Evolutionary conservation across 2,329 filamentous ascomycete genomes (phyloP), one percentile per base, ranked within the genome.

Genomic region (Aspergillus puulaauensis): DNA sequence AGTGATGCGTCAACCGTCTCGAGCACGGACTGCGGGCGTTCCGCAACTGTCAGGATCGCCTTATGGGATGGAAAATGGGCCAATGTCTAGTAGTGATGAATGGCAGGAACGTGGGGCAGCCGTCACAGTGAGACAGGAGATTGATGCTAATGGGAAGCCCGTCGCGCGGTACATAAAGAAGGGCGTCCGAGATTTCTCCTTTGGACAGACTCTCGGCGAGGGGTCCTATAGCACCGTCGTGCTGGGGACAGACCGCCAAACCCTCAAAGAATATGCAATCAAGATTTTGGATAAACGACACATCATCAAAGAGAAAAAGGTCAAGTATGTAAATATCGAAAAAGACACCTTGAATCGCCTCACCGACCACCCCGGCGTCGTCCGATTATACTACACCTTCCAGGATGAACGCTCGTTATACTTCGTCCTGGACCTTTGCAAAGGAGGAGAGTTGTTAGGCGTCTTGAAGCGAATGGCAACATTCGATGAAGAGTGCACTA

Each of bases 271-370:
- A 74, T 98, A 98, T 71, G 95, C 95, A 24, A 93, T 99, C 77
- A 99, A 99, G 75, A 93, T 99, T 15, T 84, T 99, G 47, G 95
- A 99, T 77, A 99, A 99, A 78, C 86, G 92, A 68, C 95, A 99
- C 75, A 99, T 99, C 70, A 99, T 99, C 81, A 99, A 98, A 77
- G 95, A 99, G 78, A 98, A 96, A 77, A 99, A 99, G 82, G 96
- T 99, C 70, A 99, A 99, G 82, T 99, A 99, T 71, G 95, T 99
- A 76, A 99, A 98, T 76, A 99, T 99, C 68, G 95, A 99, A 76
- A 97, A 97, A 79, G 93, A 99, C 76, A 98, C 95, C 0, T 81
- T 99, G 56, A 99, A 99, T 72, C 88, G 95, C 62, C 81, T 99
- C 57, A 98, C 93, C 3, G 93, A 99, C 63, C 95, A 99, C 70